Evolutionary conservation across 2,329 filamentous ascomycete species (phyloP).

Genomic region (Calonectria hawksworthii): DNA sequence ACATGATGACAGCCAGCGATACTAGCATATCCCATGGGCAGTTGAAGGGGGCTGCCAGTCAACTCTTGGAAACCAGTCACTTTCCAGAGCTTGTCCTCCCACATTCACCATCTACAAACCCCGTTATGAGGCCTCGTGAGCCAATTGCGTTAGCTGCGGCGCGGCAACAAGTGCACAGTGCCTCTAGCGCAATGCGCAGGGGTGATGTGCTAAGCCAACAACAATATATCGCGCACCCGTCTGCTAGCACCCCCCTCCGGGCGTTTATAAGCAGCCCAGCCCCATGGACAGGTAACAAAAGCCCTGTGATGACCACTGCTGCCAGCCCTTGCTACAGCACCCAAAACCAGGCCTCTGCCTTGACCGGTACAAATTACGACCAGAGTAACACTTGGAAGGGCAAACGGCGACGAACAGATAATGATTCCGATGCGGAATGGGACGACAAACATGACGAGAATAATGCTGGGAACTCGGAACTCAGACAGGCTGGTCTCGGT

Average conservation of each 20-base stretch:
- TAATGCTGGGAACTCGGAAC: not conserved
- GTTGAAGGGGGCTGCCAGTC: not conserved
- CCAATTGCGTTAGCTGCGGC: not conserved
- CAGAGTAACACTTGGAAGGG: not conserved
- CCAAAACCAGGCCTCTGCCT: not conserved
- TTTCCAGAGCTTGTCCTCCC: not conserved
- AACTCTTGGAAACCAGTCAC: not conserved
- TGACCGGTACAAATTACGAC: not conserved
- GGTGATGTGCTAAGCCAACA: not conserved
- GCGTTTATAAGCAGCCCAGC: not conserved
- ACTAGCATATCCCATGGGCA: not conserved
- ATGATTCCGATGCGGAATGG: not conserved
- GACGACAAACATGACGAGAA: not conserved
- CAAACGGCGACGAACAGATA: not conserved
- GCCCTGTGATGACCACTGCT: not conserved
- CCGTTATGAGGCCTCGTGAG: not conserved
- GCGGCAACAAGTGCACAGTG: not conserved
- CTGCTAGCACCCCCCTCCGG: not conserved
- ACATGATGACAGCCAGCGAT: not conserved
- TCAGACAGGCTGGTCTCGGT: not conserved
- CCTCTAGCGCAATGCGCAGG: not conserved
- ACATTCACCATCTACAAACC: not conserved
- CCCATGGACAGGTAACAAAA: not conserved
- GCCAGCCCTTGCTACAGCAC: not conserved
- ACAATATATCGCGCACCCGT: not conserved